Evolutionary conservation across 306 rosid species (phyloP), one percentile per base, ranked within the genome.

Genomic region (Crotalaria pallida): DNA sequence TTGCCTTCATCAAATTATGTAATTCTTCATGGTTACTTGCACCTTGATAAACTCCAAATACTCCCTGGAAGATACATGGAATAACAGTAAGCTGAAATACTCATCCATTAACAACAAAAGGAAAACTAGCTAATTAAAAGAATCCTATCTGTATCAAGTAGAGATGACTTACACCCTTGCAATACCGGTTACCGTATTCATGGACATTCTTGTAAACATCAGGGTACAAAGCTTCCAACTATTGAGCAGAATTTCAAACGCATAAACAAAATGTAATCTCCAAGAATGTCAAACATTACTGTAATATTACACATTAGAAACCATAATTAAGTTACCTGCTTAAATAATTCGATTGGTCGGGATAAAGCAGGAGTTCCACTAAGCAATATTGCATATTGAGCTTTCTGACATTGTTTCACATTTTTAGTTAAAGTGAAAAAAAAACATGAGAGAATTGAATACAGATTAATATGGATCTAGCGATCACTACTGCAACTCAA

Each of bases 341-440:
- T 93, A 77, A 82, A 87, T 36, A 93, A 79, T 80, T 93, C 98
- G 69, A 93, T 93, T 15, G 98, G 98, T 47, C 98, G 83, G 51
- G 98, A 93, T 80, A 93, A 78, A 59, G 98, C 98, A 40, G 97
- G 97, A 79, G 98, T 93, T 85, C 98, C 98, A 83, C 98, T 93
- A 53, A 90, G 89, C 79, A 93, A 74, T 52, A 93, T 79, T 65
- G 94, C 94, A 78, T 85, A 88, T 66, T 81, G 83, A 83, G 98
- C 96, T 85, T 88, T 90, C 97, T 93, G 90, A 68, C 67, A 82
- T 60, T 36, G 48, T 56, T 65, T 4, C 45, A 56, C 44, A 41
- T 24, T 34, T 69, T 53, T 63, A 55, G 75, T 55, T 34, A 18
- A 16, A 29, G 56, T 16, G 52, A 71, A 71, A 53, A 71, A 24